These are phyloP conservation scores for Chenopodium formosanum DNA, from an alignment of 148 eudicot genomes.

Conservation along the genomic window DNA sequence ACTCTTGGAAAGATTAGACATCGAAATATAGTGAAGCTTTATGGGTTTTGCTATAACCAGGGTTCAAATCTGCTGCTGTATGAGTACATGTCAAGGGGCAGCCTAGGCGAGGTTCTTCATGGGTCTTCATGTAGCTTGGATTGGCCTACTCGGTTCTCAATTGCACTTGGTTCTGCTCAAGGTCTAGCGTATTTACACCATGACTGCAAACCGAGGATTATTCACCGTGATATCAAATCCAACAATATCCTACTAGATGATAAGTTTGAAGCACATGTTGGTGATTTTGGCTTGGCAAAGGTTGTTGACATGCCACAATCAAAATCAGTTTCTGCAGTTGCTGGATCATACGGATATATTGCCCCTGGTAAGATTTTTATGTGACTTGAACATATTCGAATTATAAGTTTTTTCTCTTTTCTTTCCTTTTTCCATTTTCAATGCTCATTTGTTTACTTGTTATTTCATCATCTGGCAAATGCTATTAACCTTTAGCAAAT, in stretches of 20 bases:
- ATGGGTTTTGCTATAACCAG: conserved; percentile 89
- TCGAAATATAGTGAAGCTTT: conserved; percentile 87
- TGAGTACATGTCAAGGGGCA: conserved; percentile 91
- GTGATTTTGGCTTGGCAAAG: conserved; percentile 98
- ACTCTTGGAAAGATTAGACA: conserved; percentile 94
- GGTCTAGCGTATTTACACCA: conserved; percentile 95
- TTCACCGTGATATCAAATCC: conserved; percentile 93
- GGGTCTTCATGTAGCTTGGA: conserved; percentile 57
- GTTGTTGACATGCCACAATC: conserved; percentile 97
- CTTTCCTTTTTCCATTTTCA: neutral
- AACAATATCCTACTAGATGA: conserved; percentile 87
- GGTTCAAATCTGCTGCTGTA: conserved; percentile 85
- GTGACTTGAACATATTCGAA: neutral
- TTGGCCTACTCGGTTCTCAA: conserved; percentile 73
- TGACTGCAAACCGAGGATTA: conserved; percentile 92
- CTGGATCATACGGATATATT: conserved; percentile 97
- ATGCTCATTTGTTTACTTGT: neutral
- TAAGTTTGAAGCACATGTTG: conserved; percentile 95
- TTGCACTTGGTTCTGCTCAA: conserved; percentile 94
- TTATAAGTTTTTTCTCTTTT: neutral
- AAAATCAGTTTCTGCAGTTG: conserved; percentile 92
- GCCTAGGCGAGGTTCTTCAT: conserved; percentile 90
- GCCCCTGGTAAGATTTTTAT: conserved; percentile 79
- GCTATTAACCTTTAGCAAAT: neutral
- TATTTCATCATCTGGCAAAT: neutral